Percentiles rank a stretch among this genome's conserved stretches.
These are phyloP conservation scores for Trichothecium roseum DNA, from an alignment of 2,329 filamentous ascomycete species.

Conservation along the genomic window DNA sequence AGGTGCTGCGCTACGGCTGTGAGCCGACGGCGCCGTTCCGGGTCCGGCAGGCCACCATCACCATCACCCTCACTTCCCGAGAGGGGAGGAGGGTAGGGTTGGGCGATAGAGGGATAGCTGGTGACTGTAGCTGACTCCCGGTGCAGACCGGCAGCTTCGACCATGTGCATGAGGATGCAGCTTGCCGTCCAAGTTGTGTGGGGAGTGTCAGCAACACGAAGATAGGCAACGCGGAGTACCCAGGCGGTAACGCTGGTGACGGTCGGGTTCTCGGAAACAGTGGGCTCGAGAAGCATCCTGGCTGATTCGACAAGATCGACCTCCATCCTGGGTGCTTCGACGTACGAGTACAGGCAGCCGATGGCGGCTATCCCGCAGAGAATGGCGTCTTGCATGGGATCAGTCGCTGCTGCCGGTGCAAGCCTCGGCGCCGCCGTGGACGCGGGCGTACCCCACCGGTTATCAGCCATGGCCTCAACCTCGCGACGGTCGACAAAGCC, in stretches of 20 bases:
- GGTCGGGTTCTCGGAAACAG: slow-evolving; percentile 18
- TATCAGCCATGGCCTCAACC: slow-evolving; percentile 17
- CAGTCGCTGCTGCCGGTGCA: background rate
- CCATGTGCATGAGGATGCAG: slow-evolving; percentile 45
- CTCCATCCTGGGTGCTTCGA: slow-evolving; percentile 28
- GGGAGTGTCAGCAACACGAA: slow-evolving; percentile 41
- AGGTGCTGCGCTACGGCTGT: slow-evolving; percentile 44
- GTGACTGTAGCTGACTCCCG: slow-evolving; percentile 16
- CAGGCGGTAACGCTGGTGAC: slow-evolving; percentile 34
- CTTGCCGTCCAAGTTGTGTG: slow-evolving; percentile 48
- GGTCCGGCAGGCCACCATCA: slow-evolving; percentile 9
- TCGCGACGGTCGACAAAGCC: slow-evolving; percentile 31
- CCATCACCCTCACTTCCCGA: too few species aligned
- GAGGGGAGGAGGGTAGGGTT: slow-evolving; percentile 9
- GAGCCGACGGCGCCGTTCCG: slow-evolving; percentile 30
- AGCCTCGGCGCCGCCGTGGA: slow-evolving; percentile 2
- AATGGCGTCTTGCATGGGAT: slow-evolving; percentile 19
- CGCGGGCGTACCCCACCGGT: slow-evolving; percentile 20
- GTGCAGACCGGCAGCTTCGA: slow-evolving; percentile 41
- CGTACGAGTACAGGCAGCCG: slow-evolving; percentile 38
- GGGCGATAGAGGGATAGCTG: too few species aligned
- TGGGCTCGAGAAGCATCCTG: slow-evolving; percentile 31
- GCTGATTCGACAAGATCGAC: slow-evolving; percentile 34
- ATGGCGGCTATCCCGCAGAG: slow-evolving; percentile 45
- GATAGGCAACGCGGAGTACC: slow-evolving; percentile 41